Percentiles rank a stretch among this genome's conserved stretches.
Evolutionary conservation across 1,284 basidiomycete species (phyloP).

Genomic region (Cryptococcus deneoformans): DNA sequence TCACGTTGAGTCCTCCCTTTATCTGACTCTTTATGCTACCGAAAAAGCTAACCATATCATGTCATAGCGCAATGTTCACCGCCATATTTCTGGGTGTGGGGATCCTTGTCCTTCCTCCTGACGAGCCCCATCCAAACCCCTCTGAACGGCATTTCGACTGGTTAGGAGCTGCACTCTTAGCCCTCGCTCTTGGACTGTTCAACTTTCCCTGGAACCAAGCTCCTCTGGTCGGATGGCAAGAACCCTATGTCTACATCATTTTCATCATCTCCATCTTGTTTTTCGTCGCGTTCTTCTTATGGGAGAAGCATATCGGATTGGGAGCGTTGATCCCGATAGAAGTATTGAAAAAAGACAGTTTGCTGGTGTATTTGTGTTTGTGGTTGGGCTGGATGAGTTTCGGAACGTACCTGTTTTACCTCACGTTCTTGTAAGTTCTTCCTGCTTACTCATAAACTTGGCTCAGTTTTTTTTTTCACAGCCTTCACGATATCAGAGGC

Average conservation of each 20-base stretch:
- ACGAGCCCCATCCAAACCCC: conserved; percentile 6
- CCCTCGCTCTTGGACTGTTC: conserved; percentile 26
- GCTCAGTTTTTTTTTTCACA: neutral
- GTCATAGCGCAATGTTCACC: conserved; percentile 18
- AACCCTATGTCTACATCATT: conserved; percentile 26
- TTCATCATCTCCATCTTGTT: conserved; percentile 23
- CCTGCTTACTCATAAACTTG: neutral
- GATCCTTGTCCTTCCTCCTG: conserved; percentile 19
- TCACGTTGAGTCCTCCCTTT: conserved; percentile 17
- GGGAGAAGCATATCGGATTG: conserved; percentile 20
- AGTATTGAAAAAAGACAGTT: conserved; percentile 18
- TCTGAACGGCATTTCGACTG: conserved; percentile 17
- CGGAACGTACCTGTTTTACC: conserved; percentile 27
- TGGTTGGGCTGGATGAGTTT: conserved; percentile 36
- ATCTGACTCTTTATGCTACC: neutral
- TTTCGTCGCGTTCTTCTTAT: conserved; percentile 23
- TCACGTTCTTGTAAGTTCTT: conserved; percentile 18
- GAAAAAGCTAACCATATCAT: neutral
- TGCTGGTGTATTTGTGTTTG: conserved; percentile 25
- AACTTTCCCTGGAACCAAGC: conserved; percentile 38
- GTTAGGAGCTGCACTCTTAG: conserved; percentile 20
- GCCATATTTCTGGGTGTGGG: conserved; percentile 16
- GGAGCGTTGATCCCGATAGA: conserved; percentile 26
- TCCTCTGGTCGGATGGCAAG: conserved; percentile 19
- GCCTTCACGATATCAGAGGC: conserved; percentile 23